Evolutionary conservation across 2,329 filamentous ascomycete genomes (phyloP).

Genomic region (Magnaporthales sp.): DNA sequence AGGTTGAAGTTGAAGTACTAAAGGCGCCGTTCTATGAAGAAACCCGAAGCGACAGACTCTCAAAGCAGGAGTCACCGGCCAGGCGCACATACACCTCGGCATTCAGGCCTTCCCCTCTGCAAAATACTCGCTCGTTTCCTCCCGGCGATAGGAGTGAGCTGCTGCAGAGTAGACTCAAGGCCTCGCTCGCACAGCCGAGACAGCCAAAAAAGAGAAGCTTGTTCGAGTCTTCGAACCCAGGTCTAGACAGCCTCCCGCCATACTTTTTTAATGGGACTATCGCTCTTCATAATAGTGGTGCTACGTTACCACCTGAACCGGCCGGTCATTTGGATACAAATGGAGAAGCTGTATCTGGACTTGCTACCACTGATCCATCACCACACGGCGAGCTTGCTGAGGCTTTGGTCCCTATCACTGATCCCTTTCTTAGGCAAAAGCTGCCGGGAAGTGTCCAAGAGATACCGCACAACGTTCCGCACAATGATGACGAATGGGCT

Average conservation of each 20-base stretch:
- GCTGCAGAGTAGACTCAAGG: neutral
- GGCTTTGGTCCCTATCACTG: conserved; percentile 33
- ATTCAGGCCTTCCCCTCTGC: neutral
- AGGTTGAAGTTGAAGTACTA: conserved; percentile 36
- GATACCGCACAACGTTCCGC: conserved; percentile 18
- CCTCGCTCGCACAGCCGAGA: neutral
- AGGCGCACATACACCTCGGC: neutral
- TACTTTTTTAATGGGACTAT: conserved; percentile 8
- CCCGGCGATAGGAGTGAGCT: neutral
- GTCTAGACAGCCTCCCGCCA: conserved; percentile 10
- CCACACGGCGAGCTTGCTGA: neutral
- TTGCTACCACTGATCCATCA: neutral
- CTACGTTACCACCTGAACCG: neutral
- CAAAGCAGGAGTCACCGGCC: neutral
- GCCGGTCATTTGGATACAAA: neutral
- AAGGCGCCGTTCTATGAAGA: conserved; percentile 40
- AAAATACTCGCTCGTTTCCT: neutral
- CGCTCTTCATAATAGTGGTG: neutral
- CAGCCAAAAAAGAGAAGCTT: neutral
- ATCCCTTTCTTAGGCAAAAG: conserved; percentile 24
- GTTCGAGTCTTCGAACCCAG: conserved; percentile 8
- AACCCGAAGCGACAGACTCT: conserved; percentile 5
- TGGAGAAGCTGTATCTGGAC: neutral
- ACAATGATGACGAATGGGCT: conserved; percentile 14
- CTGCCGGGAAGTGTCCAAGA: conserved; percentile 21